phyloP scores from a whole-genome alignment of 2,329 filamentous ascomycete species.

The Aureobasidium sp. region DNA sequence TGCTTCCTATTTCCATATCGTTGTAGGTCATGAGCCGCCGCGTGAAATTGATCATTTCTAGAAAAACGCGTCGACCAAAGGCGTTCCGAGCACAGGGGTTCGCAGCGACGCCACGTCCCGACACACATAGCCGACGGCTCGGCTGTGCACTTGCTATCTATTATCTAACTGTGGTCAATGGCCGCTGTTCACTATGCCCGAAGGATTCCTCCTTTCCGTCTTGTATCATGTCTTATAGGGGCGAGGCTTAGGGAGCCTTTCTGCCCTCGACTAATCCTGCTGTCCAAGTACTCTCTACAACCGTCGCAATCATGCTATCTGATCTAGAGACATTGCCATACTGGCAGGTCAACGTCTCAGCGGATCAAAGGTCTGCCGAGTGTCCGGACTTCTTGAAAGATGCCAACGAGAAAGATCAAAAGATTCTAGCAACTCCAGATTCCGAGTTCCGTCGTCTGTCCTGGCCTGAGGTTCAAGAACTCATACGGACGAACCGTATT shows the following conservation, averaged over 20 bases:
- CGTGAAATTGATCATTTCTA: background rate
- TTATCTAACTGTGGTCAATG: background rate
- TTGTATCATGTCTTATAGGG: background rate
- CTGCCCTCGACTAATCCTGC: background rate
- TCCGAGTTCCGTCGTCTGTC: slow-evolving; percentile 50
- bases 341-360: slow-evolving; percentile 79
- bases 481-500: slow-evolving; percentile 59
- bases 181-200: background rate
- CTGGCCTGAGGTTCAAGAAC: slow-evolving; percentile 61
- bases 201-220: background rate
- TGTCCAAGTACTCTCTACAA: background rate
- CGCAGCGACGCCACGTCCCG: background rate
- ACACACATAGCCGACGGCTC: slow-evolving; percentile 6
- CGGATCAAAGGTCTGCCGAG: slow-evolving; percentile 48
- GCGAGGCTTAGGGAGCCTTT: background rate
- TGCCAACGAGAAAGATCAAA: slow-evolving; percentile 57
- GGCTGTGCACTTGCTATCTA: background rate
- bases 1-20: background rate
- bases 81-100: background rate
- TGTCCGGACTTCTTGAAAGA: slow-evolving; percentile 65
- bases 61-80: background rate
- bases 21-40: background rate
- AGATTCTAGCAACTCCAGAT: slow-evolving; percentile 64
- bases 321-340: slow-evolving; percentile 43
- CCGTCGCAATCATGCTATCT: background rate